Conservation (phyloP, 2,329 filamentous ascomycete species). For the Rutstroemia sydowiana region DNA sequence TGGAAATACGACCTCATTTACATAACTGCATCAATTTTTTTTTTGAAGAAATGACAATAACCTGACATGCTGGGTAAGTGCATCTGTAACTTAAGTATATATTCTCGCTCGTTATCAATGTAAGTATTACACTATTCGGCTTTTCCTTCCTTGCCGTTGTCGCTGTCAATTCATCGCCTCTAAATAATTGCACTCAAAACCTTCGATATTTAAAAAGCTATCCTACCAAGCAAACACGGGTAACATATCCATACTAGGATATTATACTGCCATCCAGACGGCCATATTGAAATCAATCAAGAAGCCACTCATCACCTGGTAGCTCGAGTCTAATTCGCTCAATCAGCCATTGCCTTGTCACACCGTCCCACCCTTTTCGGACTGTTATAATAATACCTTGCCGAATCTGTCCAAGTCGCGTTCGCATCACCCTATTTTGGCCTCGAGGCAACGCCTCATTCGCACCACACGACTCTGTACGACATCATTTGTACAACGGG, state of each 20-base stretch:
- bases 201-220: background rate
- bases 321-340: background rate
- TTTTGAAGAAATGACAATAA: too few species aligned
- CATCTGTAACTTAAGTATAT: too few species aligned
- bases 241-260: background rate
- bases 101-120: too few species aligned
- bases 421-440: background rate
- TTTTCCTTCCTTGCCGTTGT: background rate
- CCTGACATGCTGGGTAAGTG: too few species aligned
- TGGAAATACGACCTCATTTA: too few species aligned
- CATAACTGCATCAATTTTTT: too few species aligned
- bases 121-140: too few species aligned
- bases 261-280: background rate
- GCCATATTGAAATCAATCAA: background rate
- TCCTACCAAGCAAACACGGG: background rate
- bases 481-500: slow-evolving; percentile 1
- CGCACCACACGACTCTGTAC: background rate
- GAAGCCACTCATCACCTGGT: background rate
- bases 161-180: background rate
- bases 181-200: background rate
- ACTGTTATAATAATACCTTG: background rate
- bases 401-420: background rate
- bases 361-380: background rate
- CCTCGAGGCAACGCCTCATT: background rate
- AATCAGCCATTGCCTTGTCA: background rate